phyloP scores from a whole-genome alignment of 305 asterid genomes.

The Plantago coronopus region DNA sequence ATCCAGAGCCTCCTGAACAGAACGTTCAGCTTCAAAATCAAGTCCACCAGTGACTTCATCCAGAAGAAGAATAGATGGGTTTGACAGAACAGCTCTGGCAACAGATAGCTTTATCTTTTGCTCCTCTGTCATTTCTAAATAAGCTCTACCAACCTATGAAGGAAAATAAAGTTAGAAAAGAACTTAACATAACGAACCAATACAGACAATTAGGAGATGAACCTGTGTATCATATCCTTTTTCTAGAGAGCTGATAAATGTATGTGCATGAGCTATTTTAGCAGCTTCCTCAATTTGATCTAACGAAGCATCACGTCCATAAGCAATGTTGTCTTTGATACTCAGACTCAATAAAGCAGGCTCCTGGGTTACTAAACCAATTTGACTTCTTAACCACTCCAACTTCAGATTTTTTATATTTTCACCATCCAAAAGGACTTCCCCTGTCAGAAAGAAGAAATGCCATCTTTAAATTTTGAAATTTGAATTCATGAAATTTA shows the following conservation, averaged over 20 bases:
- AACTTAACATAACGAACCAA: slow-evolving; percentile 20
- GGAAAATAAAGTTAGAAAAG: slow-evolving; percentile 5
- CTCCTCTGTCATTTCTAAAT: slow-evolving; percentile 85
- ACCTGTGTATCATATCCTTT: slow-evolving; percentile 98
- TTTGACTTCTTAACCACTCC: slow-evolving; percentile 98
- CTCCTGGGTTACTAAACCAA: slow-evolving; percentile 98
- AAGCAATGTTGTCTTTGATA: slow-evolving; percentile 92
- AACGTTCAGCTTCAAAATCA: slow-evolving; percentile 98
- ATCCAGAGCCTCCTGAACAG: slow-evolving; percentile 94
- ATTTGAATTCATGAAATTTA: slow-evolving; percentile 18
- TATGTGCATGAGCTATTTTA: slow-evolving; percentile 96
- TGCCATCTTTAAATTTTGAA: slow-evolving; percentile 11
- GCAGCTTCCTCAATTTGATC: slow-evolving; percentile 99
- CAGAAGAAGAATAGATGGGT: slow-evolving; percentile 90
- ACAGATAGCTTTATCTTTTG: slow-evolving; percentile 95
- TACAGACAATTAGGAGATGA: slow-evolving; percentile 19
- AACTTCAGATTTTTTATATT: slow-evolving; percentile 88
- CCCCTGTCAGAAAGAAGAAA: slow-evolving; percentile 59
- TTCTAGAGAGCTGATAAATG: slow-evolving; percentile 90
- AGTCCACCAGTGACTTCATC: slow-evolving; percentile 99
- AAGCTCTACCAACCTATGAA: slow-evolving; percentile 85
- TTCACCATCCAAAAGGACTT: slow-evolving; percentile 99
- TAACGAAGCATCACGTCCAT: slow-evolving; percentile 80
- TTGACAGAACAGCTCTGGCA: slow-evolving; percentile 96
- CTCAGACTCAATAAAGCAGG: slow-evolving; percentile 98